A percentile compares a stretch with the other conserved stretches of the same genome.
Evolutionary conservation across 331 rosid genomes (phyloP).

Genomic region (Dryas integrifolia): DNA sequence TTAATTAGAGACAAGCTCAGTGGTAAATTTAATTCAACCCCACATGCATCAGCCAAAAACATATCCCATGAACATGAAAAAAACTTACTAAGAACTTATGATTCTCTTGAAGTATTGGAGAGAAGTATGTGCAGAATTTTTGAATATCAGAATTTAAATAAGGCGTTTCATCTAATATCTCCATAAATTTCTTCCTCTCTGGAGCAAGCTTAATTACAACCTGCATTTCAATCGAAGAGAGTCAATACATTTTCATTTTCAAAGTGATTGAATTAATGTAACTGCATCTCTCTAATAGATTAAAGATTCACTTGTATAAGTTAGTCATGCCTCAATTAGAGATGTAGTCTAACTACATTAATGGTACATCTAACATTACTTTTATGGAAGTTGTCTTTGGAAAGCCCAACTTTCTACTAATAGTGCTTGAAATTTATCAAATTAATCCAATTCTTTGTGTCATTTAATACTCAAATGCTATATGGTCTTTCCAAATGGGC

Average conservation of each 20-base stretch:
- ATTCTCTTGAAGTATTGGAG: slow-evolving; percentile 3
- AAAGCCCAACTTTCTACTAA: too few species aligned
- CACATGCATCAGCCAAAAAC: neutral
- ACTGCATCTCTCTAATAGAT: too few species aligned
- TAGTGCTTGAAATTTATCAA: too few species aligned
- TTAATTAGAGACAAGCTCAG: neutral
- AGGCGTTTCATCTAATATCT: slow-evolving; percentile 14
- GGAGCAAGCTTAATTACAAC: slow-evolving; percentile 22
- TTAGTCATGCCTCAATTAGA: too few species aligned
- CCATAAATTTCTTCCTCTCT: slow-evolving; percentile 12
- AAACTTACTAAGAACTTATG: slow-evolving; percentile 9
- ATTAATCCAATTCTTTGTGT: too few species aligned
- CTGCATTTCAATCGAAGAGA: neutral
- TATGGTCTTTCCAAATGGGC: neutral
- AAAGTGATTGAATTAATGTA: too few species aligned
- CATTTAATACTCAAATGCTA: too few species aligned
- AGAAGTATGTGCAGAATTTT: slow-evolving; percentile 1
- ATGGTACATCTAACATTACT: too few species aligned
- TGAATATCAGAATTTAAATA: slow-evolving; percentile 14
- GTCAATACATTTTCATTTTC: neutral
- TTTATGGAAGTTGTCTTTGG: too few species aligned
- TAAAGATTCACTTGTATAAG: too few species aligned
- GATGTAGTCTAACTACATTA: too few species aligned
- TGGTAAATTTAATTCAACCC: too few species aligned
- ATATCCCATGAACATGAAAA: neutral